A percentile compares a stretch with the other conserved stretches of the same genome.
phyloP scores from a whole-genome alignment of 1,139 yeast genomes.

The Kodamaea suecica region DNA sequence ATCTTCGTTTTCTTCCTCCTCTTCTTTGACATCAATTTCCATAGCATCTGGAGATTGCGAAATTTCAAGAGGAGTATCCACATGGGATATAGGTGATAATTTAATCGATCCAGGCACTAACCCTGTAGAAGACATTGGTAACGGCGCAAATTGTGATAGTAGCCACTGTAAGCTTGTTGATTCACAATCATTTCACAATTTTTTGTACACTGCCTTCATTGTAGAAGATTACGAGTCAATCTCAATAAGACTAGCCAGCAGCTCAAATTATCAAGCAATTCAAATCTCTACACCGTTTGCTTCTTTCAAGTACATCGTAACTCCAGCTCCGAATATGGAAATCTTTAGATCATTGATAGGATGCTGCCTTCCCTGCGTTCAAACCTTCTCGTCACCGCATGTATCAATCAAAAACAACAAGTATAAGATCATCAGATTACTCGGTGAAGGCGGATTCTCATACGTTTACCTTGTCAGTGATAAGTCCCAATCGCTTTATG shows the following conservation, averaged over 20 bases:
- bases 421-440: slow-evolving; percentile 59
- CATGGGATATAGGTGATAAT: background rate
- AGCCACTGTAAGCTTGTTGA: too few relatives aligned
- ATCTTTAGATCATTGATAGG: slow-evolving; percentile 22
- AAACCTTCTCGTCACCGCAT: slow-evolving; percentile 42
- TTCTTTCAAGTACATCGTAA: too few relatives aligned
- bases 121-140: background rate
- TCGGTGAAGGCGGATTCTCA: slow-evolving; percentile 90
- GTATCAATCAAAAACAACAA: slow-evolving; percentile 48
- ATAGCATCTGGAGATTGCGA: slow-evolving; percentile 1
- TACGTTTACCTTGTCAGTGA: slow-evolving; percentile 74
- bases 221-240: too few relatives aligned
- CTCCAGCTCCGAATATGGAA: background rate
- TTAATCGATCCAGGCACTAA: too few relatives aligned
- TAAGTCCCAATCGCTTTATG: slow-evolving; percentile 52
- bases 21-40: slow-evolving; percentile 4
- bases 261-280: too few relatives aligned
- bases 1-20: slow-evolving; percentile 13
- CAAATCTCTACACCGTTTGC: too few relatives aligned
- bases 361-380: slow-evolving; percentile 43
- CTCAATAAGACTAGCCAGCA: too few relatives aligned
- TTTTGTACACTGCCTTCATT: too few relatives aligned
- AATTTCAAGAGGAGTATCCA: background rate
- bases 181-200: too few relatives aligned
- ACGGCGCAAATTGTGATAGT: too few relatives aligned